phyloP scores from a whole-genome alignment of 2,329 filamentous ascomycete genomes.

The Incumbomyces delicatus region DNA sequence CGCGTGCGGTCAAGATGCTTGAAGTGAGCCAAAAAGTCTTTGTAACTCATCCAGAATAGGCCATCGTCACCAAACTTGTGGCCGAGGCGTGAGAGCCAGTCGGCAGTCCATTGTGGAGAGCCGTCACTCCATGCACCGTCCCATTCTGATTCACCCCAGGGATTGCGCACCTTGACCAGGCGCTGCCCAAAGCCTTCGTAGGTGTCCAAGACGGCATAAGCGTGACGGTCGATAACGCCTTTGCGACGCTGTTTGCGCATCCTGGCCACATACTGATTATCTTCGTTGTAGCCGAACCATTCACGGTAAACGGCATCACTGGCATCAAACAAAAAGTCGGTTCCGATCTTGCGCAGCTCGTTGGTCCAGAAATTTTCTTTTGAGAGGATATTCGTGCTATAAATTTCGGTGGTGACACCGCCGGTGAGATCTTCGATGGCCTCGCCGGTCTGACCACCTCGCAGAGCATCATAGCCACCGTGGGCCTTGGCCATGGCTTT shows the following conservation, averaged over 20 bases:
- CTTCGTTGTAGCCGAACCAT: conserved; percentile 7
- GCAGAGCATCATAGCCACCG: conserved; percentile 65
- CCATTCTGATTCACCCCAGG: conserved; percentile 76
- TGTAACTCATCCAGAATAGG: conserved; percentile 52
- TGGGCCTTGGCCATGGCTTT: conserved; percentile 81
- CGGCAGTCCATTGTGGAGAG: conserved; percentile 72
- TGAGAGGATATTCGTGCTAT: conserved; percentile 43
- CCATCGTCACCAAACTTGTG: conserved; percentile 72
- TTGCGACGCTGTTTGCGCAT: conserved; percentile 28
- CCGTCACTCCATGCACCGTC: conserved; percentile 74
- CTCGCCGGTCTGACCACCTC: conserved; percentile 62
- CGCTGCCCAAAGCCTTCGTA: conserved; percentile 53
- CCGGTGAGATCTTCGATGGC: conserved; percentile 50
- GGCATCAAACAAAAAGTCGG: conserved; percentile 54
- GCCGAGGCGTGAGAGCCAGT: conserved; percentile 62
- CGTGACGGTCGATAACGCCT: conserved; percentile 41
- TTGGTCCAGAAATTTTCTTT: conserved; percentile 76
- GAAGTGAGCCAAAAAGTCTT: conserved; percentile 49
- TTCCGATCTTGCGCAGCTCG: conserved; percentile 68
- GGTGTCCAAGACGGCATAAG: conserved; percentile 50
- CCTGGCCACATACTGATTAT: neutral
- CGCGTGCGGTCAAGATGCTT: conserved; percentile 52
- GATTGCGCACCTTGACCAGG: conserved; percentile 56
- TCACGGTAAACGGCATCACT: conserved; percentile 31
- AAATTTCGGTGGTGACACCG: conserved; percentile 39